Evolutionary conservation across 306 rosid species (phyloP).

Genomic region (Trifolium fragiferum): DNA sequence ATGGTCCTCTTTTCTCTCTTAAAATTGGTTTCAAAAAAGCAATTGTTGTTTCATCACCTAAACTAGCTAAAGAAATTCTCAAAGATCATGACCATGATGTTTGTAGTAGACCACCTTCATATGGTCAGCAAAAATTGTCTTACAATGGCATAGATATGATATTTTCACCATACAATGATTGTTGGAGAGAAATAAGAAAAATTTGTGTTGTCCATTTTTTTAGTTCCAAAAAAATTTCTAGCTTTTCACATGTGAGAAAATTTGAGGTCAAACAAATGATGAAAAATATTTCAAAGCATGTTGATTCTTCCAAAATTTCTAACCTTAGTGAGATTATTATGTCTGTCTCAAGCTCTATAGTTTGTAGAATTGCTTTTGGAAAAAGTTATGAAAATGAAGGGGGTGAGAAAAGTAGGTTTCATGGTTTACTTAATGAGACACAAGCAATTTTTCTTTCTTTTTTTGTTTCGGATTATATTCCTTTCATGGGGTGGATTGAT

Average conservation of each 20-base stretch:
- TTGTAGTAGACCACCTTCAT: constrained; percentile 32
- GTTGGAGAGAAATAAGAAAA: constrained; percentile 1
- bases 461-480: constrained; percentile 14
- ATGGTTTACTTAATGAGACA: background rate
- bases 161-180: constrained; percentile 34
- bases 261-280: constrained; percentile 33
- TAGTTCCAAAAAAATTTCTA: background rate
- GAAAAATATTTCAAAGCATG: background rate
- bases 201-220: background rate
- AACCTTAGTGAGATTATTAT: constrained; percentile 14
- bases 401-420: background rate
- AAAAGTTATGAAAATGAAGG: background rate
- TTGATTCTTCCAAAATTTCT: background rate
- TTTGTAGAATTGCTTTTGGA: constrained; percentile 33
- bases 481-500: constrained; percentile 36
- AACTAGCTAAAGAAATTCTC: constrained; percentile 19
- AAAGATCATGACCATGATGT: constrained; percentile 30
- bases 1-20: constrained; percentile 48
- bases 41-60: constrained; percentile 31
- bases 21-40: constrained; percentile 35
- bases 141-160: constrained; percentile 41
- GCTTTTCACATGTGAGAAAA: background rate
- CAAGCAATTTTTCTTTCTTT: background rate
- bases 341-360: constrained; percentile 1
- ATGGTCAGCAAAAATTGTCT: constrained; percentile 17